Evolutionary conservation across 257 asterid species (phyloP).

Genomic region (Orobanche coerulescens): DNA sequence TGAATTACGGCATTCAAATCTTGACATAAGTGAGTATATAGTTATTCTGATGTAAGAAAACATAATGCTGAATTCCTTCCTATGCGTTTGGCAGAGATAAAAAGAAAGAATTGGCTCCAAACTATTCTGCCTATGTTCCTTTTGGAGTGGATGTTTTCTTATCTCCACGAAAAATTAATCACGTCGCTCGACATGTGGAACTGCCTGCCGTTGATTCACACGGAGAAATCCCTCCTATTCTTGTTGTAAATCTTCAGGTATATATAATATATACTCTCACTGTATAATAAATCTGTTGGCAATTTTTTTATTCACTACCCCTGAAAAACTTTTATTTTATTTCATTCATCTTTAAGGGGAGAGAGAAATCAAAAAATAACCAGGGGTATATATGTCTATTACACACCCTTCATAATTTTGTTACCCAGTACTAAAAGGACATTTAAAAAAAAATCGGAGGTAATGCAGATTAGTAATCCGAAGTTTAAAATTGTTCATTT

Average conservation of each 20-base stretch:
- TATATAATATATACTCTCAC: not conserved
- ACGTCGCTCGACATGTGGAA: slow-evolving; percentile 76
- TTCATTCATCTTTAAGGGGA: too few relatives aligned
- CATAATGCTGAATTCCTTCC: not conserved
- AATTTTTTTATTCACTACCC: too few relatives aligned
- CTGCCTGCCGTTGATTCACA: slow-evolving; percentile 61
- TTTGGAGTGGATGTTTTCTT: slow-evolving; percentile 82
- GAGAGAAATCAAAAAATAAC: too few relatives aligned
- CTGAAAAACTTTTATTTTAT: too few relatives aligned
- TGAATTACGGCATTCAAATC: too few relatives aligned
- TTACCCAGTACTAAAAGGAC: too few relatives aligned
- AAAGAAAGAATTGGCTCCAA: slow-evolving; percentile 70
- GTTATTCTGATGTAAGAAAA: not conserved
- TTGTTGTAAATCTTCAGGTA: slow-evolving; percentile 93
- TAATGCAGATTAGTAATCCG: too few relatives aligned
- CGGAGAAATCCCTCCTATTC: slow-evolving; percentile 69
- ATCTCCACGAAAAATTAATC: slow-evolving; percentile 75
- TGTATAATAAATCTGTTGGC: too few relatives aligned
- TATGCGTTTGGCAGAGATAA: slow-evolving; percentile 60
- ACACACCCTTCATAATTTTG: too few relatives aligned
- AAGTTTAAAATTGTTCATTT: too few relatives aligned
- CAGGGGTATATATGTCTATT: too few relatives aligned
- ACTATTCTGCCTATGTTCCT: slow-evolving; percentile 68
- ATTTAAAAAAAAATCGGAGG: too few relatives aligned
- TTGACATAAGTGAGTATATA: not conserved